A percentile compares a stretch with the other conserved stretches of the same genome.
Conservation (phyloP, 768 basidiomycete species). For the Gymnopilus dilepis region DNA sequence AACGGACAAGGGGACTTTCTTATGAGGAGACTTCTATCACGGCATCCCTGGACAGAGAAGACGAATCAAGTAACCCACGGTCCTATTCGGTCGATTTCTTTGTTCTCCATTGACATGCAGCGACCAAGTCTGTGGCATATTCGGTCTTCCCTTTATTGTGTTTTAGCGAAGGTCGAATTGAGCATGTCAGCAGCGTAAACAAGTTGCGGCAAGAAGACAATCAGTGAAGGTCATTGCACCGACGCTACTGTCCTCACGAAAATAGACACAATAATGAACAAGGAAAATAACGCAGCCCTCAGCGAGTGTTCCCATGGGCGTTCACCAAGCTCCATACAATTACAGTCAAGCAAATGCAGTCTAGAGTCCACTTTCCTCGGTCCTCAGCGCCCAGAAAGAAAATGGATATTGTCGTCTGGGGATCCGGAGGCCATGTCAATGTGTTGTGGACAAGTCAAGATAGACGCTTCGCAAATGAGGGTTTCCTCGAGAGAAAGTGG, state of each 20-base stretch:
- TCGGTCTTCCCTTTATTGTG: constrained; percentile 5
- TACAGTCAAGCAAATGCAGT: background rate
- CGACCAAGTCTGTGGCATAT: background rate
- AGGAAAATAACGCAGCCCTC: background rate
- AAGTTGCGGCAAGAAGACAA: background rate
- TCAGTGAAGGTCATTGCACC: background rate
- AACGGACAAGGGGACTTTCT: constrained; percentile 4
- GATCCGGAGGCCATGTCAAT: no score
- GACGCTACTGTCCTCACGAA: background rate
- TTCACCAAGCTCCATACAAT: constrained; percentile 1
- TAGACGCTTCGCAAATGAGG: no score
- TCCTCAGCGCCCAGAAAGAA: background rate
- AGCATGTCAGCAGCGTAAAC: background rate
- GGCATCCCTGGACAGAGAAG: background rate
- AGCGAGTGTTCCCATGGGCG: constrained; percentile 3
- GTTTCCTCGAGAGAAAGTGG: no score
- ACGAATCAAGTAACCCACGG: constrained; percentile 5
- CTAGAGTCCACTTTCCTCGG: background rate
- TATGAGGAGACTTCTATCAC: background rate
- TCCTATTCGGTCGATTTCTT: constrained; percentile 3
- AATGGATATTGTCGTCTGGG: no score
- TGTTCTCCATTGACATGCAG: constrained; percentile 8
- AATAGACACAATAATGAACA: constrained; percentile 8
- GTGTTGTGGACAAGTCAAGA: no score
- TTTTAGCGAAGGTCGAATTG: background rate